A percentile compares a stretch with the other conserved stretches of the same genome.
Evolutionary conservation across 768 basidiomycete genomes (phyloP).

Genomic region (Psilocybe cyanescens): DNA sequence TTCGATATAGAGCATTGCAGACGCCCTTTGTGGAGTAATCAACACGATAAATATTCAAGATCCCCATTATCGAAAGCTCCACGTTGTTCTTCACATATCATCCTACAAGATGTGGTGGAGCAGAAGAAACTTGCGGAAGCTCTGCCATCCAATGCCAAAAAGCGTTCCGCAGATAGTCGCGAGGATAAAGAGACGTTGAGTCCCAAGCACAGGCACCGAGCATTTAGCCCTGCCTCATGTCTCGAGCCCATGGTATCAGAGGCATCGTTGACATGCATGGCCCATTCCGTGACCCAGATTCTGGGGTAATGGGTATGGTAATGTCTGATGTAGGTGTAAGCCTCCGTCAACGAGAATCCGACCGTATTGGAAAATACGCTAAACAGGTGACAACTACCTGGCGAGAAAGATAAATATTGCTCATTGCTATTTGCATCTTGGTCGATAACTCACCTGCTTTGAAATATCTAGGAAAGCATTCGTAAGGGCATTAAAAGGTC

Average conservation of each 20-base stretch:
- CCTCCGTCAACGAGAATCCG: neutral
- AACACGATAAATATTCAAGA: constrained; percentile 3
- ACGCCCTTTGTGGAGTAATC: constrained; percentile 15
- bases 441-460: neutral
- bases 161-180: no score
- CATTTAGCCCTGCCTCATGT: neutral
- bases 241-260: neutral
- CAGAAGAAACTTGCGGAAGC: no score
- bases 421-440: neutral
- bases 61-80: constrained; percentile 7
- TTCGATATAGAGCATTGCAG: constrained; percentile 12
- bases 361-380: neutral
- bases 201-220: no score
- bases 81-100: constrained; percentile 11
- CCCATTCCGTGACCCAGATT: constrained; percentile 4
- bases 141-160: no score
- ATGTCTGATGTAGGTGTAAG: constrained; percentile 2
- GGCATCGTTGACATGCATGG: constrained; percentile 4
- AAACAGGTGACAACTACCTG: neutral
- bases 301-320: neutral
- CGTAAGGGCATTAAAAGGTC: constrained; percentile 16
- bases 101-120: no score
- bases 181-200: no score
- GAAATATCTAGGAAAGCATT: constrained; percentile 17
- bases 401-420: constrained; percentile 2